Evolutionary conservation across 2,329 filamentous ascomycete species (phyloP), one percentile per base, ranked within the genome.

Genomic region (Phialemonium atrogriseum): DNA sequence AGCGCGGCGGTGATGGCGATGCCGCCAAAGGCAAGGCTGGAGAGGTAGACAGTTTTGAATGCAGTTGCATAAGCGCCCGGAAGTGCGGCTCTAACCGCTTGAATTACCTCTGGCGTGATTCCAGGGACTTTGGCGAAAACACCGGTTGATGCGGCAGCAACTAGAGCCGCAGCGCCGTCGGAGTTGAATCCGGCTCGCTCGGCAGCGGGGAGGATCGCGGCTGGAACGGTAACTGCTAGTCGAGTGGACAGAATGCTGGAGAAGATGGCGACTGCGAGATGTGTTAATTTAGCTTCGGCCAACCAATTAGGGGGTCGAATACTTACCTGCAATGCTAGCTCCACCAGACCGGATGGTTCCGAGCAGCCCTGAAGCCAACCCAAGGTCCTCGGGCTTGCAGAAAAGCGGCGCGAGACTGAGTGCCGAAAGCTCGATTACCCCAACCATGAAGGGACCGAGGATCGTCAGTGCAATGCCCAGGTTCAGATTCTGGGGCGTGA

Each of bases 11-110:
- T 33, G 5, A 61, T 54, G 6, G 53, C 57, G 13, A 62, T 51
- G 0, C 46, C 57, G 15, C 51, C 50, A 22, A 62, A 62, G 0
- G 51, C 58, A 13, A 62, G 36, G 40, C 51, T 59, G 1, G 52
- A 51, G 2, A 62, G 36, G 20, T 59, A 64, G 0, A 65, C 57
- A 2, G 59, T 60, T 35, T 55, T 48, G 38, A 59, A 60, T 5
- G 58, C 56, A 23, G 59, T 51, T 1, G 56, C 45, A 30, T 57
- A 57, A 5, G 59, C 60, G 5, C 41, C 45, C 1, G 54, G 51
- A 13, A 61, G 33, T 5, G 50, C 55, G 4, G 33, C 39, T 2
- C 39, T 35, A 1, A 59, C 56, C 0, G 54, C 52, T 3, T 43
- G 45, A 11, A 51, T 41, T 4, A 62, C 47, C 0, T 43, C 39